Percentiles rank a stretch among this genome's conserved stretches.
Conservation (phyloP, 305 asterid genomes). For the Fraxinus dipetala region DNA sequence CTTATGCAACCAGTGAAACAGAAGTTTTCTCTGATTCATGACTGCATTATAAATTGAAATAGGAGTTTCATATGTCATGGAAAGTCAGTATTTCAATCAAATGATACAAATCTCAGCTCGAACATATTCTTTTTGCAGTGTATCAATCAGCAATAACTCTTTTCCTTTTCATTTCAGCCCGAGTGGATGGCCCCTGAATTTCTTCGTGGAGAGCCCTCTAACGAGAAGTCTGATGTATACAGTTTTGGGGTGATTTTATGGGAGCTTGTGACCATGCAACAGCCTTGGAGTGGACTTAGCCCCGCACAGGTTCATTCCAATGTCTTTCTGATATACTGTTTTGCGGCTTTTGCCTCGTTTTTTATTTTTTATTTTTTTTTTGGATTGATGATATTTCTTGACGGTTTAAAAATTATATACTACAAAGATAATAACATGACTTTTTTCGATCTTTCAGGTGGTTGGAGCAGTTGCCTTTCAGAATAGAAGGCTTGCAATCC, state of each 20-base stretch:
- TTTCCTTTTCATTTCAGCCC: slow-evolving; percentile 61
- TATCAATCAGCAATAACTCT: slow-evolving; percentile 34
- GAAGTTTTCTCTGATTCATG: not conserved
- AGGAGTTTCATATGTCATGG: slow-evolving; percentile 2
- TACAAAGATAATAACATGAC: not conserved
- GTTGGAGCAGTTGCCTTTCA: slow-evolving; percentile 98
- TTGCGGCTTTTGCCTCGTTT: not conserved
- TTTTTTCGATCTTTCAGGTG: slow-evolving; percentile 44
- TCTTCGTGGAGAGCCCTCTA: slow-evolving; percentile 90
- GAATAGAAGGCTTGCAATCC: slow-evolving; percentile 74
- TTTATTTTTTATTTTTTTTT: too few species aligned
- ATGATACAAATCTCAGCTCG: slow-evolving; percentile 16
- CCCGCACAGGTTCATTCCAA: slow-evolving; percentile 71
- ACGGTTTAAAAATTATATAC: not conserved
- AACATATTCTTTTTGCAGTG: slow-evolving; percentile 15
- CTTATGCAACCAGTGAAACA: not conserved
- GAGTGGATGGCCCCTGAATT: slow-evolving; percentile 99
- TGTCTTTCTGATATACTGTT: not conserved
- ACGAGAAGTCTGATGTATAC: slow-evolving; percentile 84
- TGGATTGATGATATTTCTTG: not conserved
- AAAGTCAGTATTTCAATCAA: slow-evolving; percentile 7
- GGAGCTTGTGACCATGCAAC: slow-evolving; percentile 90
- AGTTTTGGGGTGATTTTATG: slow-evolving; percentile 86
- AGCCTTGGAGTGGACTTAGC: slow-evolving; percentile 89
- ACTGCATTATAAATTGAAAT: not conserved